A percentile compares a stretch with the other conserved stretches of the same genome.
Conservation (phyloP, 768 basidiomycete genomes). For the Psilocybe azurescens region DNA sequence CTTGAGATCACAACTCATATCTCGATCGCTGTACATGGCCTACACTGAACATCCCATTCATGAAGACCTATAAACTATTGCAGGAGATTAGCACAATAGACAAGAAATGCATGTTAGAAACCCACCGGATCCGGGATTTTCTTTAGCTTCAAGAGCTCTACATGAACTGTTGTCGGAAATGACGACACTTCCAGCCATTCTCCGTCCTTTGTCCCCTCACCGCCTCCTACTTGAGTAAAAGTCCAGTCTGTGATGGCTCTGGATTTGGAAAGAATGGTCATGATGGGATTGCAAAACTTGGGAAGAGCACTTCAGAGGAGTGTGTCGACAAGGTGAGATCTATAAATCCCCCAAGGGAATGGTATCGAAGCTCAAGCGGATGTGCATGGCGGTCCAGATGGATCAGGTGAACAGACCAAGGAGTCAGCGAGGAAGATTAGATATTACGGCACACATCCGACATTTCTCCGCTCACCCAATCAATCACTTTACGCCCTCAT, state of each 20-base stretch:
- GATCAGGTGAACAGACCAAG: conserved; percentile 13
- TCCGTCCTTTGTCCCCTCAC: conserved; percentile 57
- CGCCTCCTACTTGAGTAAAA: conserved; percentile 72
- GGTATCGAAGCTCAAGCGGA: conserved; percentile 6
- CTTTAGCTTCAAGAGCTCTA: conserved; percentile 75
- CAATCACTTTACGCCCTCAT: background rate
- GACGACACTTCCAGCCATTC: conserved; percentile 70
- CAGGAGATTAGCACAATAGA: background rate
- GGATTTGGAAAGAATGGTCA: conserved; percentile 7
- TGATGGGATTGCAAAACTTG: background rate
- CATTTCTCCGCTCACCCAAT: conserved; percentile 28
- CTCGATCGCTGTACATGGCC: conserved; percentile 26
- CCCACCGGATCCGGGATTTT: conserved; percentile 86
- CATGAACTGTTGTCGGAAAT: conserved; percentile 88
- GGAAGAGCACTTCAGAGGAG: background rate
- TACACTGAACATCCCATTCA: conserved; percentile 94
- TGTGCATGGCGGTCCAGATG: background rate
- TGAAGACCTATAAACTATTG: conserved; percentile 75
- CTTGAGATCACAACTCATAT: background rate
- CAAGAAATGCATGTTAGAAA: conserved; percentile 5
- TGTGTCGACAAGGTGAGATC: background rate
- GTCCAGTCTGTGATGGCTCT: conserved; percentile 53
- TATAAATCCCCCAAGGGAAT: conserved; percentile 14
- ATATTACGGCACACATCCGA: conserved; percentile 27
- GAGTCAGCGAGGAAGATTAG: conserved; percentile 9